Conservation (phyloP, 2,329 filamentous ascomycete species). For the Xylaria digitata region DNA sequence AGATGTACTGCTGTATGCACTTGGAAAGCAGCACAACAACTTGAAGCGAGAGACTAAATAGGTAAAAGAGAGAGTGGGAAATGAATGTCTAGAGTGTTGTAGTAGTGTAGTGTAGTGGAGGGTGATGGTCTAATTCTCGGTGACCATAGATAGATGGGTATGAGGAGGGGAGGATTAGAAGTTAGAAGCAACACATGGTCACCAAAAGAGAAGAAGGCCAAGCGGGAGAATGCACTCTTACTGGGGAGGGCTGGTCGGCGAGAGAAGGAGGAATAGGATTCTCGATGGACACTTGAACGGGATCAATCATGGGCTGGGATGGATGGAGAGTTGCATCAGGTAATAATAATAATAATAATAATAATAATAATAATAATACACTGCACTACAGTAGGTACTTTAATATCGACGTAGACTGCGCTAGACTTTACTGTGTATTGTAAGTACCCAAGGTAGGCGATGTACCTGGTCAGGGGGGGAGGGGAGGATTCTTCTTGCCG, state of each 20-base stretch:
- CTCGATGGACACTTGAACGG: background rate
- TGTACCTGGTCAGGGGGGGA: too few relatives aligned
- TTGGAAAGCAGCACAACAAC: conserved; percentile 21
- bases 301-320: conserved; percentile 10
- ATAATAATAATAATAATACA: conserved; percentile 18
- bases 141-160: conserved; percentile 7
- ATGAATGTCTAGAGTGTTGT: conserved; percentile 20
- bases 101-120: background rate
- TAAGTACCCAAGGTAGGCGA: too few relatives aligned
- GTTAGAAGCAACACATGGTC: conserved; percentile 15
- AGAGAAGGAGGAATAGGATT: conserved; percentile 36
- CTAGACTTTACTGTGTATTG: too few relatives aligned
- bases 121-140: conserved; percentile 14
- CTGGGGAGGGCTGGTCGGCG: conserved; percentile 31
- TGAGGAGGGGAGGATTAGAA: conserved; percentile 4
- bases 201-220: conserved; percentile 29
- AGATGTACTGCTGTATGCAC: conserved; percentile 25
- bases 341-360: conserved; percentile 22
- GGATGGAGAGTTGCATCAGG: conserved; percentile 31
- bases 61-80: conserved; percentile 21
- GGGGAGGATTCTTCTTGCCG: conserved; percentile 9
- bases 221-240: conserved; percentile 32
- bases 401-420: too few relatives aligned
- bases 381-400: too few relatives aligned
- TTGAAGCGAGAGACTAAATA: conserved; percentile 30